Evolutionary conservation across 1,284 basidiomycete genomes (phyloP).

Genomic region (Apiotrichum montevideense): DNA sequence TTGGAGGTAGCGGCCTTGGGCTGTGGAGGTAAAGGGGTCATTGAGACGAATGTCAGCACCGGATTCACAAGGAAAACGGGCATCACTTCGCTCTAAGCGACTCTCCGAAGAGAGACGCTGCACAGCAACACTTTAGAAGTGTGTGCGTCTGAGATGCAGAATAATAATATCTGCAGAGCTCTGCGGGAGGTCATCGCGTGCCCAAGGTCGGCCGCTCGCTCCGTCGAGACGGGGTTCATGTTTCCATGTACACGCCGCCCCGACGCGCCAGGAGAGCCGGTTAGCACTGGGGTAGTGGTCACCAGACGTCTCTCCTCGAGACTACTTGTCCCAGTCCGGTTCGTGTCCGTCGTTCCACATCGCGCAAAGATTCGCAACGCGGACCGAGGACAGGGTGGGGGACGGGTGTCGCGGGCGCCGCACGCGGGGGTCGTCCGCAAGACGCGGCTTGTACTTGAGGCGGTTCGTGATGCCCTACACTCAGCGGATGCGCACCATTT

Average conservation of each 20-base stretch:
- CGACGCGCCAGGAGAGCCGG: slow-evolving; percentile 2
- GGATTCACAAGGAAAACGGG: slow-evolving; percentile 16
- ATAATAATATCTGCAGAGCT: background rate
- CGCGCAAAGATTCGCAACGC: too few relatives aligned
- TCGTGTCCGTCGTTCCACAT: too few relatives aligned
- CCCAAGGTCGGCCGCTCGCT: background rate
- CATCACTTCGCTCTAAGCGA: slow-evolving; percentile 35
- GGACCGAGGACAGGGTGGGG: too few relatives aligned
- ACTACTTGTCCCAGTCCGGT: background rate
- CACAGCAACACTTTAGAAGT: background rate
- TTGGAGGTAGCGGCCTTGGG: slow-evolving; percentile 49
- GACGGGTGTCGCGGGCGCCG: too few relatives aligned
- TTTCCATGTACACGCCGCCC: background rate
- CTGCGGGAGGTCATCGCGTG: slow-evolving; percentile 3
- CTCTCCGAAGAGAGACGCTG: background rate
- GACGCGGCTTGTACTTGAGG: background rate
- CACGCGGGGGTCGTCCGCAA: background rate
- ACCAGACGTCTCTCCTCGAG: background rate
- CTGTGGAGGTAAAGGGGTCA: slow-evolving; percentile 38
- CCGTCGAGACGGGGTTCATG: background rate
- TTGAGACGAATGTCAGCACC: slow-evolving; percentile 44
- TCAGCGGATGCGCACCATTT: slow-evolving; percentile 20
- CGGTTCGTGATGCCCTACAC: slow-evolving; percentile 15
- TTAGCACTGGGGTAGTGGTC: slow-evolving; percentile 1
- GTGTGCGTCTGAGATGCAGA: background rate